phyloP scores from a whole-genome alignment of 768 basidiomycete species.

The Hydnomerulius pinastri region DNA sequence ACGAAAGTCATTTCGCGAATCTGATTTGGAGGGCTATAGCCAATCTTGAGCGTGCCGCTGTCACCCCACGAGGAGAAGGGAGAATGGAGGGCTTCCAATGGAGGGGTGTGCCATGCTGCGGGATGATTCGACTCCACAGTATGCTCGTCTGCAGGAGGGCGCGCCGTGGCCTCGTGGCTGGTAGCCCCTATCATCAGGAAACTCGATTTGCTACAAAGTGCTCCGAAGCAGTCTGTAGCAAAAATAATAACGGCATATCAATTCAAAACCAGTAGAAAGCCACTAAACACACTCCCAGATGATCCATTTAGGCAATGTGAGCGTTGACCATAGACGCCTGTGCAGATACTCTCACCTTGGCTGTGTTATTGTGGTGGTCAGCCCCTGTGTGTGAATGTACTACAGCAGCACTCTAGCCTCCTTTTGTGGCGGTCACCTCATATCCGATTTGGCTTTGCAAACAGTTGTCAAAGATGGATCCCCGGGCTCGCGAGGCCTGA shows the following conservation, averaged over 20 bases:
- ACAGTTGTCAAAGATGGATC: too few relatives aligned
- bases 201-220: too few relatives aligned
- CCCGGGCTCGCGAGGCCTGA: too few relatives aligned
- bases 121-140: too few relatives aligned
- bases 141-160: constrained; percentile 1
- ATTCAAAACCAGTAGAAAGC: too few relatives aligned
- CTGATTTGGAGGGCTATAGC: constrained; percentile 21
- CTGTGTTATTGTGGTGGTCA: too few relatives aligned
- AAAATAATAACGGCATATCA: too few relatives aligned
- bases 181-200: constrained; percentile 12
- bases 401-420: not conserved
- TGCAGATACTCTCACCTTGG: not conserved
- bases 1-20: constrained; percentile 25
- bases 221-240: too few relatives aligned
- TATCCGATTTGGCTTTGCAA: too few relatives aligned
- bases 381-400: not conserved
- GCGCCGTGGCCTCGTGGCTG: constrained; percentile 22
- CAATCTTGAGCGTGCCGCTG: constrained; percentile 22
- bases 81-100: not conserved
- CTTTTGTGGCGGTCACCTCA: not conserved
- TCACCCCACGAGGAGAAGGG: not conserved
- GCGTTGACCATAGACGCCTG: constrained; percentile 7
- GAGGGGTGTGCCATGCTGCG: not conserved
- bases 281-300: too few relatives aligned
- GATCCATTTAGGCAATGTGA: not conserved